These are phyloP conservation scores for Immersiella caudata DNA, from an alignment of 495 filamentous ascomycete species.

Conservation along the genomic window DNA sequence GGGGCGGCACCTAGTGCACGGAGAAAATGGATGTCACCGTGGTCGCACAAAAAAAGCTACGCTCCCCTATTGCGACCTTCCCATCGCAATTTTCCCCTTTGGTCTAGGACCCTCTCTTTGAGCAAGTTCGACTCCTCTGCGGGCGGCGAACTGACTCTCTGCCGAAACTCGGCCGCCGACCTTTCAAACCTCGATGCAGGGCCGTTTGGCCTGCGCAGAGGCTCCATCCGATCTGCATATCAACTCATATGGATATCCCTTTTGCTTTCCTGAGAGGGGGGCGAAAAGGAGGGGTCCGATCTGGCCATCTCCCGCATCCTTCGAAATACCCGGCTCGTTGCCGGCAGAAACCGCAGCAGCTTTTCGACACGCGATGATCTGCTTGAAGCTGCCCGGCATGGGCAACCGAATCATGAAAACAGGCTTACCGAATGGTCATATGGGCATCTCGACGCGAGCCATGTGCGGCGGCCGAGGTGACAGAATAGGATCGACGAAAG, in stretches of 20 bases:
- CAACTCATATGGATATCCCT: conserved; percentile 1
- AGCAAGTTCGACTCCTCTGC: not conserved
- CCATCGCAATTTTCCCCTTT: conserved; percentile 3
- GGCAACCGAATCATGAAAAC: not conserved
- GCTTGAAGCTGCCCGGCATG: not conserved
- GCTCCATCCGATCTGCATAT: conserved; percentile 1
- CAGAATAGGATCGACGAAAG: not conserved
- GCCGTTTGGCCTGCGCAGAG: not conserved
- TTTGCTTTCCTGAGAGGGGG: not conserved
- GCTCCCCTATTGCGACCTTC: conserved; percentile 3
- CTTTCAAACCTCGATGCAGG: conserved; percentile 1
- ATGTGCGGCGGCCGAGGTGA: not conserved
- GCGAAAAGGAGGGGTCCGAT: not conserved
- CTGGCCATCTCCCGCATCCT: conserved; percentile 1
- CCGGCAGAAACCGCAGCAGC: not conserved
- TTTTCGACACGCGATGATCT: conserved; percentile 2
- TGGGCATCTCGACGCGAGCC: conserved; percentile 8
- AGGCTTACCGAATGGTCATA: not conserved
- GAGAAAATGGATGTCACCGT: not conserved
- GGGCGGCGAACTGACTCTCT: conserved; percentile 1
- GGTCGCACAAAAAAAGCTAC: conserved; percentile 11
- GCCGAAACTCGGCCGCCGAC: conserved; percentile 9
- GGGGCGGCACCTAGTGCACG: not conserved
- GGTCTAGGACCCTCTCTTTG: not conserved
- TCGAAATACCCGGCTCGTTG: conserved; percentile 15